These are phyloP conservation scores for Chrysanthemum lavandulifolium DNA, from an alignment of 129 eudicot genomes.

Conservation along the genomic window DNA sequence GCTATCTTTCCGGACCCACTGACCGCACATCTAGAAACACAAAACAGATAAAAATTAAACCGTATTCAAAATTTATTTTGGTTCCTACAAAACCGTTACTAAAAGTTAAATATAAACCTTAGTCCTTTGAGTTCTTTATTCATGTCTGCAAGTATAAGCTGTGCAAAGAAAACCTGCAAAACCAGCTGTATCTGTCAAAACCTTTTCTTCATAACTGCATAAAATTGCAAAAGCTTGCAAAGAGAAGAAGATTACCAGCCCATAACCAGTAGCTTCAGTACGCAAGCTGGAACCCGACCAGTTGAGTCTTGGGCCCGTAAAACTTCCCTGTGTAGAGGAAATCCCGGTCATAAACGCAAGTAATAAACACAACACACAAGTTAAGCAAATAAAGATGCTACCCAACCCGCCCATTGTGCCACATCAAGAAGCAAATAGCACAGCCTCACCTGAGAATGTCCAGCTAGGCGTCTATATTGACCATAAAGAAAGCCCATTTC, in stretches of 20 bases:
- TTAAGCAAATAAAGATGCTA: background rate
- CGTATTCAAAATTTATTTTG: background rate
- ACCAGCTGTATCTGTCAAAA: slow-evolving; percentile 22
- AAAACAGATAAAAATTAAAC: slow-evolving; percentile 14
- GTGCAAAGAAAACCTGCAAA: slow-evolving; percentile 95
- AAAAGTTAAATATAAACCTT: slow-evolving; percentile 45
- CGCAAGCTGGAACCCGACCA: slow-evolving; percentile 97
- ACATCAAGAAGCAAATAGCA: slow-evolving; percentile 20
- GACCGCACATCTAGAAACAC: slow-evolving; percentile 69
- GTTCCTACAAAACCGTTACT: background rate
- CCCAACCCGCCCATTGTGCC: slow-evolving; percentile 9
- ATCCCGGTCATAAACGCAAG: too few species aligned
- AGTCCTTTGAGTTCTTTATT: slow-evolving; percentile 94
- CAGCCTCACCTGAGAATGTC: slow-evolving; percentile 84
- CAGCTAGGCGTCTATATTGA: slow-evolving; percentile 82
- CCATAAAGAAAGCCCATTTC: slow-evolving; percentile 97
- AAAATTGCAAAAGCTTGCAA: background rate
- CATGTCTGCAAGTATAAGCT: slow-evolving; percentile 92
- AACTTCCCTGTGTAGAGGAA: slow-evolving; percentile 56
- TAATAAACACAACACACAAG: too few species aligned
- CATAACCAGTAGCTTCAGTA: slow-evolving; percentile 98
- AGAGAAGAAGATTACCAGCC: slow-evolving; percentile 50
- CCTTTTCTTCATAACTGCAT: slow-evolving; percentile 2
- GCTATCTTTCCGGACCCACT: slow-evolving; percentile 99
- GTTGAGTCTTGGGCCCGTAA: slow-evolving; percentile 85